Percentiles rank a stretch among this genome's conserved stretches.
phyloP scores from a whole-genome alignment of 805 yeast species.

The Kuraishia floccosa region DNA sequence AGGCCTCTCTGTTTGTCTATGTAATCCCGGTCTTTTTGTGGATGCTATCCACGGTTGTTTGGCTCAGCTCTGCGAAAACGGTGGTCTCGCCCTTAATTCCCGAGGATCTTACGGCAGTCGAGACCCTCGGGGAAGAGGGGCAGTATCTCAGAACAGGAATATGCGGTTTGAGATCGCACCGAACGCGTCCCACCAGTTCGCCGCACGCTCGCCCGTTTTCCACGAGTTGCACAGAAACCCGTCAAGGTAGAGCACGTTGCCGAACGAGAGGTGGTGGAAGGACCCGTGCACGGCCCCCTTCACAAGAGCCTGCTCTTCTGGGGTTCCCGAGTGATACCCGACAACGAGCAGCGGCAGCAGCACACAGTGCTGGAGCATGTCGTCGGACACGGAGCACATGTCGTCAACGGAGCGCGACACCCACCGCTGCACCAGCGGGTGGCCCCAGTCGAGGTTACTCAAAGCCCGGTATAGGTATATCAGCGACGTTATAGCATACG shows the following conservation, averaged over 20 bases:
- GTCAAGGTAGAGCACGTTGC: too few relatives aligned
- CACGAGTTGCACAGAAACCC: conserved; percentile 7
- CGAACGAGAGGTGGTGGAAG: conserved; percentile 10
- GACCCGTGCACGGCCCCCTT: conserved; percentile 6
- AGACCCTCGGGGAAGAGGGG: too few relatives aligned
- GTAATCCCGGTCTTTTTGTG: too few relatives aligned
- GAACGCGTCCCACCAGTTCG: conserved; percentile 9
- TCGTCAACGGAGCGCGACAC: conserved; percentile 8
- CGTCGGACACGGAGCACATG: conserved; percentile 2
- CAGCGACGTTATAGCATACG: conserved; percentile 13
- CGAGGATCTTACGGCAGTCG: too few relatives aligned
- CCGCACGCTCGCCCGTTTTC: conserved; percentile 8
- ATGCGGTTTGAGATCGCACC: conserved; percentile 7
- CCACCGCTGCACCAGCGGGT: conserved; percentile 6
- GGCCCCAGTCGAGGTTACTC: conserved; percentile 2
- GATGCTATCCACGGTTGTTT: too few relatives aligned
- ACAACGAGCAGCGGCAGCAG: conserved; percentile 13
- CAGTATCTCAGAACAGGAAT: conserved; percentile 9
- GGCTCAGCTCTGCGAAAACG: too few relatives aligned
- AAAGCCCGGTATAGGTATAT: conserved; percentile 11
- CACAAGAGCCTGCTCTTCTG: conserved; percentile 7
- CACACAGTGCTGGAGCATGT: conserved; percentile 13
- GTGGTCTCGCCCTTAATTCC: too few relatives aligned
- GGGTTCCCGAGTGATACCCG: conserved; percentile 11
- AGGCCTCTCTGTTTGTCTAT: too few relatives aligned